A percentile compares a stretch with the other conserved stretches of the same genome.
phyloP scores from a whole-genome alignment of 2,329 filamentous ascomycete genomes.

The Claviceps quebecensis region DNA sequence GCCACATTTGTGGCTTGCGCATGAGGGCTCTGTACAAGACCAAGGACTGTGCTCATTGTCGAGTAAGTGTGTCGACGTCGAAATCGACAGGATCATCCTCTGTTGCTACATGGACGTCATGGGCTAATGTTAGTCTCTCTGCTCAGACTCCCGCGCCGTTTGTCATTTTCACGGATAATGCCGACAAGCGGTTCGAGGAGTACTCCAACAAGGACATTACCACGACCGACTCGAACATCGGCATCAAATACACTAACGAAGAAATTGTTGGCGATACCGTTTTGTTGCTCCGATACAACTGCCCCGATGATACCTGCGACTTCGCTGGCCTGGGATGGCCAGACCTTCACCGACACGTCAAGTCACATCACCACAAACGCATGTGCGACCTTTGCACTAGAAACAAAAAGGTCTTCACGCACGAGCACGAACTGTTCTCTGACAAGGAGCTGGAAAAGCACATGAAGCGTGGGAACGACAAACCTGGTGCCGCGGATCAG shows the following conservation, averaged over 20 bases:
- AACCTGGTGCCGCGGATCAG: conserved; percentile 77
- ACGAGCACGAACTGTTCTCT: conserved; percentile 89
- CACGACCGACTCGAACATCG: conserved; percentile 69
- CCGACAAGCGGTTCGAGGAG: conserved; percentile 71
- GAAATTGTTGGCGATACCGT: conserved; percentile 87
- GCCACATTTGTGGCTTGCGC: conserved; percentile 86
- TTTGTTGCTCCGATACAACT: conserved; percentile 83
- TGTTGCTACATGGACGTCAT: neutral
- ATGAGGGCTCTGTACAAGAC: conserved; percentile 92
- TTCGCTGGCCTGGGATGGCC: conserved; percentile 60
- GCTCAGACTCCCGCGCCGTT: conserved; percentile 52
- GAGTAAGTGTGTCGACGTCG: conserved; percentile 39
- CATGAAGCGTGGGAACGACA: conserved; percentile 82
- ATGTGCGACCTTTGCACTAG: conserved; percentile 84
- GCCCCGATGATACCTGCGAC: conserved; percentile 67
- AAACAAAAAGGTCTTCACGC: conserved; percentile 96
- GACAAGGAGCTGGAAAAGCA: conserved; percentile 69
- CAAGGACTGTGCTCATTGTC: conserved; percentile 90
- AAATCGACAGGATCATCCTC: neutral
- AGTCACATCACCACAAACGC: conserved; percentile 65
- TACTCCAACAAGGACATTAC: conserved; percentile 61
- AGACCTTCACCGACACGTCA: conserved; percentile 60
- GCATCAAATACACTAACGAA: conserved; percentile 78
- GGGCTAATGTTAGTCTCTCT: neutral
- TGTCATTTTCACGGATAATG: conserved; percentile 85